Evolutionary conservation across 805 yeast genomes (phyloP), one percentile per base, ranked within the genome.

Genomic region (Hyphopichia homilentoma): DNA sequence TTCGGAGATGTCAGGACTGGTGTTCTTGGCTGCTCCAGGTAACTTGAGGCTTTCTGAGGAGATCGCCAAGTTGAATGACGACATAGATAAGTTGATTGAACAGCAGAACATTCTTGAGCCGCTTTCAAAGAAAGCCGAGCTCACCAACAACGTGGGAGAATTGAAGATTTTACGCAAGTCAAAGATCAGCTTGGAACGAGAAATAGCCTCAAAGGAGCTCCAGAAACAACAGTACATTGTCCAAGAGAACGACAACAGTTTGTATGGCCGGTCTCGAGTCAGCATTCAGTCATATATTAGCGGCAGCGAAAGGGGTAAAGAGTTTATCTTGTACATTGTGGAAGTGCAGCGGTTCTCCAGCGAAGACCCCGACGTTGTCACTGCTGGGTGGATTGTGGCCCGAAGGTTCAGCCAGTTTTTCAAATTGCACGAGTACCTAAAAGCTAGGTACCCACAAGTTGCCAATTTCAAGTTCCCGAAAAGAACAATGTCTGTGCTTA

Each of bases 311-410:
- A 58, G 40, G 7, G 79, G 81, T 0, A 73, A 68, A 32, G 84
- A 77, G 26, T 82, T 74, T 39, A 76, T 78, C 4, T 62, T 84
- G 30, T 89, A 89, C 55, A 71, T 86, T 18, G 81, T 90, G 19
- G 87, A 81, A 45, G 85, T 90, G 4, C 80, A 78, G 33, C 81
- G 79, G 29, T 52, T 48, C 28, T 51, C 61, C 48, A 54, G 52
- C 27, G 58, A 58, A 5, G 50, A 56, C 19, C 75, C 73, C 3
- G 68, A 63, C 3, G 52, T 61, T 6, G 68, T 70, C 4, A 64
- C 75, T 2, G 86, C 89, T 0, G 83, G 86, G 0, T 90, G 97
- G 97, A 77, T 85, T 33, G 84, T 88, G n/a, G 90, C 95, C 0
- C 63, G 96, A 44, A 65, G 97, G 36, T 89, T 79, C 50, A 84